These are phyloP conservation scores for Torulaspora gathmanii DNA, from an alignment of 805 yeast species.

Conservation along the genomic window DNA sequence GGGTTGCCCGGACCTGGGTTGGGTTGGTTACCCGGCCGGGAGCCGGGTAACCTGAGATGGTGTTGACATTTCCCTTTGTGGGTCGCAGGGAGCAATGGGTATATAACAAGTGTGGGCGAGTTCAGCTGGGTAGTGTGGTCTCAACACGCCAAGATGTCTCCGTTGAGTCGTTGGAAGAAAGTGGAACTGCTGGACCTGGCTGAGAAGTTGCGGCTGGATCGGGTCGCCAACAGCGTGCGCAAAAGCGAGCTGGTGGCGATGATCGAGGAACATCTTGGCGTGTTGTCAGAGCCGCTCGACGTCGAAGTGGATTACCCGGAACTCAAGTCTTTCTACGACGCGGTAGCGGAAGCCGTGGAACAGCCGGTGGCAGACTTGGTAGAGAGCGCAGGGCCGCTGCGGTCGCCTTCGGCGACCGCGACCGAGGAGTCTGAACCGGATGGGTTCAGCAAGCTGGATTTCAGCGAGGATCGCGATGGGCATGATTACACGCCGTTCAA, in stretches of 20 bases:
- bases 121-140: no score
- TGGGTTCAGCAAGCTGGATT: slow-evolving; percentile 7
- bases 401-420: no score
- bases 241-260: slow-evolving; percentile 19
- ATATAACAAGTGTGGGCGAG: background rate
- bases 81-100: background rate
- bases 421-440: background rate
- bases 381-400: no score
- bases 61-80: no score
- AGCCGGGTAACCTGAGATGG: no score
- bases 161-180: slow-evolving; percentile 28
- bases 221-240: slow-evolving; percentile 16
- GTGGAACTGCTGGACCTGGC: slow-evolving; percentile 28
- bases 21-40: background rate
- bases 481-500: slow-evolving; percentile 16
- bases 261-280: slow-evolving; percentile 19
- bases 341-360: background rate
- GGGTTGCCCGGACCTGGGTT: slow-evolving; percentile 1
- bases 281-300: slow-evolving; percentile 22
- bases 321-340: slow-evolving; percentile 24
- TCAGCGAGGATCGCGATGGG: slow-evolving; percentile 11
- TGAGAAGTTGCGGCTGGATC: slow-evolving; percentile 22
- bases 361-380: no score
- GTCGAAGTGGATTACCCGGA: slow-evolving; percentile 28
- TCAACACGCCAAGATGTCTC: slow-evolving; percentile 6